Base-by-base conservation (phyloP, 2,329 filamentous ascomycete genomes). In the Leptographium procerum region DNA sequence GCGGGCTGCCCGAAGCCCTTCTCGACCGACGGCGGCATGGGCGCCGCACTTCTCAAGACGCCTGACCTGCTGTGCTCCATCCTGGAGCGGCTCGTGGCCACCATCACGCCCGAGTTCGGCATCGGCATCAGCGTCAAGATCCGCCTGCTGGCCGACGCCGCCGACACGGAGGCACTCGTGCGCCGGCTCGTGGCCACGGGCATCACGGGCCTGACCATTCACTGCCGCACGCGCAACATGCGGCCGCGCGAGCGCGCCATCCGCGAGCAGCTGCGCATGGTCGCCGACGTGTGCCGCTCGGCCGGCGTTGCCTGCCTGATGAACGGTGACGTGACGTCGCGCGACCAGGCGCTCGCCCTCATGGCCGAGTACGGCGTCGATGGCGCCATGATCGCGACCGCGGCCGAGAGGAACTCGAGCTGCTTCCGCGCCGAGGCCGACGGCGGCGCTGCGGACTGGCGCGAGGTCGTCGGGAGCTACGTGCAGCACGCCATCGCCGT, bases 41-140 rank as follows among this genome's bases (percentile, higher is more conserved):
- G 94, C 54, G 94, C 94, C 0, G 92, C 91, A 1, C 80, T 99
- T 24, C 80, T 99, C 19, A 83, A 83, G 65, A 92, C 87, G 0
- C 92, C 94, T 0, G 91, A 97, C 63, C 84, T 82, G 66, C 81
- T 99, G 1, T 87, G 85, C 65, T 80, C 85, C 0, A 99, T 99
- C 63, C 78, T 99, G 9, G 85, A 87, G 61, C 85, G 89, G 0
- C 77, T 99, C 11, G 91, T 97, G 2, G 77, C 82, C 60, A 81
- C 92, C 63, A 87, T 97, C 31, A 83, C 84, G 3, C 81, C 84
- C 22, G 84, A 87, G 43, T 91, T 87, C 65, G 81, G 91, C 63
- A 95, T 99, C 64, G 91, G 92, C 58, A 94, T 99, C 68, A 95
- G 89, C 66, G 94, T 99, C 65, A 99, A 99, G 77, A 99, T 99